Conservation (phyloP, 371 early-diverging fungal species). For the Mortierella sp. region DNA sequence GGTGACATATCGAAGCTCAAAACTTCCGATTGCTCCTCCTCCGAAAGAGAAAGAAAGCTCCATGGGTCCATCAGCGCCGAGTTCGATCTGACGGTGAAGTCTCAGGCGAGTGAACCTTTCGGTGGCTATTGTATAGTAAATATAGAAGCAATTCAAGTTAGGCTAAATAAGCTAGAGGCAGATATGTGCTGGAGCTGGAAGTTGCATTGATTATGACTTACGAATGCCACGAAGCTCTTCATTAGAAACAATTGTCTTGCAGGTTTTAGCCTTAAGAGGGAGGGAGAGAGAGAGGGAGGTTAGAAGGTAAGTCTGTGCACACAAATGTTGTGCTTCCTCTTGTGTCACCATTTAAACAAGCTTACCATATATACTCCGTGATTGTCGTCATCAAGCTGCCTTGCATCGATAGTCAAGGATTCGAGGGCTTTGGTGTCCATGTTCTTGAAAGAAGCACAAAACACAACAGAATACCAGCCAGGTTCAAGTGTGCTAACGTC, state of each 20-base stretch:
- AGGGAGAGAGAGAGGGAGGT: no score
- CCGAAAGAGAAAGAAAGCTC: conserved; percentile 23
- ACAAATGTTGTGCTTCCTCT: background rate
- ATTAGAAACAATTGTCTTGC: conserved; percentile 18
- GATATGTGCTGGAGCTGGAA: background rate
- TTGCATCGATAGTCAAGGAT: conserved; percentile 20
- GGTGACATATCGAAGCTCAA: conserved; percentile 21
- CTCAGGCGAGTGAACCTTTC: conserved; percentile 16
- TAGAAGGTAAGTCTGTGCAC: background rate
- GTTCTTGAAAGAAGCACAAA: conserved; percentile 20
- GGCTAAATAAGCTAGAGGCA: background rate
- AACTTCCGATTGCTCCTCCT: conserved; percentile 9
- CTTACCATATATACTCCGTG: conserved; percentile 15
- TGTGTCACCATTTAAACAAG: background rate
- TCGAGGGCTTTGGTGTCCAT: conserved; percentile 18
- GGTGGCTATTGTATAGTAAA: conserved; percentile 11
- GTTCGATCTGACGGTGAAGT: conserved; percentile 30
- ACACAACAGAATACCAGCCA: conserved; percentile 34
- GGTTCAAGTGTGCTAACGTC: conserved; percentile 17
- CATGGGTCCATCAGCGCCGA: conserved; percentile 11
- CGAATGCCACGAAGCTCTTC: conserved; percentile 14
- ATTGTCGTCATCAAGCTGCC: conserved; percentile 24
- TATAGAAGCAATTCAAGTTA: background rate
- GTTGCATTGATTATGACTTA: background rate
- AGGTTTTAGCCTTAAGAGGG: conserved; percentile 10